Base-by-base conservation (phyloP, 108 stramenopile genomes). In the Stephanodiscus triporus region DNA sequence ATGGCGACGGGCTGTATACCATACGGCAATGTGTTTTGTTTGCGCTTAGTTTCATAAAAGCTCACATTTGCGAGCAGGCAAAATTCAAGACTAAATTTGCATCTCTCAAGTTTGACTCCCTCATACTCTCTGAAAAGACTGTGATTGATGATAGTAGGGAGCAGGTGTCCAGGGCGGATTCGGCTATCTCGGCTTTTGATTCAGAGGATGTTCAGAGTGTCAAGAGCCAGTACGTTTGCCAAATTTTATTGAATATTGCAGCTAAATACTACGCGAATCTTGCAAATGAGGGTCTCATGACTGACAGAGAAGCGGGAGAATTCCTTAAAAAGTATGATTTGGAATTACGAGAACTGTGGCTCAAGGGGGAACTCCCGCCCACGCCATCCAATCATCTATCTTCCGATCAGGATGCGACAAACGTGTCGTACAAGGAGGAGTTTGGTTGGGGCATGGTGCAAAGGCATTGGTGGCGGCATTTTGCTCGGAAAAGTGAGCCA, bases 41-140 rank as follows among this genome's bases (percentile, higher is more conserved):
- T 23, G 65, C 76, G 2, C 57, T 82, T 13, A 61, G 65, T 27
- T 77, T 82, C 64, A 82, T 83, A 42, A 54, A 78, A 7, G 77
- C 82, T 0, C 82, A 78, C 48, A 10, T 19, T 2, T 43, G 20
- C 34, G 66, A 64, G 1, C 77, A 74, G 50, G 67, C 55, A 54
- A 73, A 26, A 0, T 75, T 83, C 40, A 60, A 78, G 40, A 42
- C 19, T 1, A 72, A 83, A 47, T 79, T 83, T 38, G 51, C 66
- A 9, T 51, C 45, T 23, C 56, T 68, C 4, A 59, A 70, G 22
- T 29, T 6, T 32, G 30, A 62, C 6, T 48, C 68, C 13, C 54
- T 75, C 23, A 38, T 67, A 9, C 38, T 75, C 3, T 29, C 74
- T n/a, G 76, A 77, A 38, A 81, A 72, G 42, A 53, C 47, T 16